Conservation (phyloP, 2,329 filamentous ascomycete species). For the Ploettnerulaceae sp. region DNA sequence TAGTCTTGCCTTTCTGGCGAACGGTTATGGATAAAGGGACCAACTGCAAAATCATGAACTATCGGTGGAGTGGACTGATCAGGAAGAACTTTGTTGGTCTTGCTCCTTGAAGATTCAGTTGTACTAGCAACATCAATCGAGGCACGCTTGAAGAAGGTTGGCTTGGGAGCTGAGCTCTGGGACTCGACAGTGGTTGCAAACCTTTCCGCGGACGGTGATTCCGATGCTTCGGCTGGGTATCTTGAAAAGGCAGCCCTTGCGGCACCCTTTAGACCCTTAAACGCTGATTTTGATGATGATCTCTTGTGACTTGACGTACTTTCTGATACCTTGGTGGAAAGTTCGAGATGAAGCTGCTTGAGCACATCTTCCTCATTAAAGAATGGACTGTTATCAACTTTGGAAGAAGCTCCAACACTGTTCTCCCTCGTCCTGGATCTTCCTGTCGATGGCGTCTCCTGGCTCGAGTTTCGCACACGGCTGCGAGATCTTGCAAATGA, state of each 20-base stretch:
- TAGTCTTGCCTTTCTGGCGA: neutral
- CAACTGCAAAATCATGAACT: neutral
- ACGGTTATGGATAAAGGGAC: neutral
- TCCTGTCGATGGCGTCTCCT: neutral
- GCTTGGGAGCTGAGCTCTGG: neutral
- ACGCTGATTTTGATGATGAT: constrained; percentile 3
- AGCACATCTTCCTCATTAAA: constrained; percentile 14
- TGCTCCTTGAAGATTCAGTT: neutral
- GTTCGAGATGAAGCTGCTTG: constrained; percentile 12
- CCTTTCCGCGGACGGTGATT: constrained; percentile 6
- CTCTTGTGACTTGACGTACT: constrained; percentile 1
- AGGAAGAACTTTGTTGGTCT: neutral
- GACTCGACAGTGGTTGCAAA: constrained; percentile 10
- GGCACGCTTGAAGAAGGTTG: neutral
- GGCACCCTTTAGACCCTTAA: constrained; percentile 16
- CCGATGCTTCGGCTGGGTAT: neutral
- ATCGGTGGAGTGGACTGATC: neutral
- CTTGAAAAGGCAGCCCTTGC: constrained; percentile 15
- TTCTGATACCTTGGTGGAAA: constrained; percentile 9
- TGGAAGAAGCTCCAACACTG: too few relatives aligned
- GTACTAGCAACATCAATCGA: neutral
- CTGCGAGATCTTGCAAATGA: constrained; percentile 9
- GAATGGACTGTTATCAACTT: constrained; percentile 7
- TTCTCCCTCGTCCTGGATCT: neutral
- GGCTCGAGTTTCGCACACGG: constrained; percentile 10